phyloP scores from a whole-genome alignment of 106 monocot species.

The Narthecium ossifragum region DNA sequence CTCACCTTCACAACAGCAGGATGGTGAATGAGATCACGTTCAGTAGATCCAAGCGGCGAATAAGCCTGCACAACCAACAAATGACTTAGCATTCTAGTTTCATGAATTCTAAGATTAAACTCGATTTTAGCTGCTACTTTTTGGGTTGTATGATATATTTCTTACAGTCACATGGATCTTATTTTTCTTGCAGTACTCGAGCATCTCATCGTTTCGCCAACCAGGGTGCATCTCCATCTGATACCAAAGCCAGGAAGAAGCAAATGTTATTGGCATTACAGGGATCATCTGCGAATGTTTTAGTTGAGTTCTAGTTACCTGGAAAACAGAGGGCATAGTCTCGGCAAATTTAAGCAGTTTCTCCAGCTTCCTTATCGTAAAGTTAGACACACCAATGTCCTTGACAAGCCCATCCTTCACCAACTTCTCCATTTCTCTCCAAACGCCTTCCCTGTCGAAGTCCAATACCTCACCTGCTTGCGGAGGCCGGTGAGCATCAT shows the following conservation, averaged over 20 bases:
- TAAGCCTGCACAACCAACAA: slow-evolving; percentile 38
- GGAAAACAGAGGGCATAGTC: slow-evolving; percentile 41
- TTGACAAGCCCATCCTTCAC: slow-evolving; percentile 42
- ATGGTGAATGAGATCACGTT: slow-evolving; percentile 29
- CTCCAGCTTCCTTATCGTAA: slow-evolving; percentile 41
- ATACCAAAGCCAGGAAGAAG: background rate
- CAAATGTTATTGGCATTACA: too few relatives aligned
- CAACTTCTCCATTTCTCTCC: slow-evolving; percentile 61
- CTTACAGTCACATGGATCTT: slow-evolving; percentile 35
- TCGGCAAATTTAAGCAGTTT: slow-evolving; percentile 28
- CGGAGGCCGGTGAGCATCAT: slow-evolving; percentile 39
- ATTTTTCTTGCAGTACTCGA: slow-evolving; percentile 40
- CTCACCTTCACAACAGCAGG: slow-evolving; percentile 32
- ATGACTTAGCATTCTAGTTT: too few relatives aligned
- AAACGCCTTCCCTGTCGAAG: slow-evolving; percentile 60
- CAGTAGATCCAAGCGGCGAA: slow-evolving; percentile 40
- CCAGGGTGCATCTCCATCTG: slow-evolving; percentile 70
- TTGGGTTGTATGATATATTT: background rate
- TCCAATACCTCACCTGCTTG: slow-evolving; percentile 34
- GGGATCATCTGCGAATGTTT: too few relatives aligned
- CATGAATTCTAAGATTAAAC: too few relatives aligned
- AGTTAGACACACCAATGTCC: slow-evolving; percentile 54
- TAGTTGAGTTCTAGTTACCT: slow-evolving; percentile 13
- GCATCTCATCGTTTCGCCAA: slow-evolving; percentile 53
- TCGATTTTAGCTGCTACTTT: too few relatives aligned